phyloP scores from a whole-genome alignment of 2,329 filamentous ascomycete species.

The Eutypella sp. region DNA sequence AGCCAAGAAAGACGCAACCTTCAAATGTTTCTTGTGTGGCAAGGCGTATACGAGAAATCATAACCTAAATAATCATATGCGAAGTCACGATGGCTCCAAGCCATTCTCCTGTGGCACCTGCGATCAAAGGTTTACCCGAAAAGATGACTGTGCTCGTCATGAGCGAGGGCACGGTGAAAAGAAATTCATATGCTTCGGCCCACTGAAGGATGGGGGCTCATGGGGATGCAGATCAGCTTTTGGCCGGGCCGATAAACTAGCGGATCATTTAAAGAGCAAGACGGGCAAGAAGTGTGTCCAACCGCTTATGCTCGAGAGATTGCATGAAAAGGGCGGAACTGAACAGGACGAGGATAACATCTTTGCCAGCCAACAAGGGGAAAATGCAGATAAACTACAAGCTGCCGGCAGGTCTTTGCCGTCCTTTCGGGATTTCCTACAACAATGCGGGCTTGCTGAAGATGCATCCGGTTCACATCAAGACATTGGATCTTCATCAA shows the following conservation, averaged over 20 bases:
- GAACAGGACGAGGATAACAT: neutral
- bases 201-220: constrained; percentile 12
- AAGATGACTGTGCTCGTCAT: constrained; percentile 14
- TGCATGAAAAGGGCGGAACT: neutral
- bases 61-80: constrained; percentile 15
- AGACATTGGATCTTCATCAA: neutral
- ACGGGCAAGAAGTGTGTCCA: constrained; percentile 15
- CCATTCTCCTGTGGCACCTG: constrained; percentile 14
- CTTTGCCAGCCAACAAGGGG: constrained; percentile 4
- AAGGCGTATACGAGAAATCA: constrained; percentile 17
- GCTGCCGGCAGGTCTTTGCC: constrained; percentile 7
- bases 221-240: constrained; percentile 21
- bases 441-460: constrained; percentile 7
- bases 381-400: constrained; percentile 6
- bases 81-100: constrained; percentile 13
- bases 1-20: constrained; percentile 5
- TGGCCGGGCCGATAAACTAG: constrained; percentile 14
- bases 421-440: constrained; percentile 10
- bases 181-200: constrained; percentile 15
- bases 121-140: constrained; percentile 11
- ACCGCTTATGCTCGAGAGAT: constrained; percentile 9
- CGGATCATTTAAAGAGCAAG: constrained; percentile 13
- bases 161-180: constrained; percentile 13
- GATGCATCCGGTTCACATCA: neutral
- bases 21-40: constrained; percentile 10